These are phyloP conservation scores for Magnaporthiopsis poae DNA, from an alignment of 2,329 filamentous ascomycete species.

Conservation along the genomic window DNA sequence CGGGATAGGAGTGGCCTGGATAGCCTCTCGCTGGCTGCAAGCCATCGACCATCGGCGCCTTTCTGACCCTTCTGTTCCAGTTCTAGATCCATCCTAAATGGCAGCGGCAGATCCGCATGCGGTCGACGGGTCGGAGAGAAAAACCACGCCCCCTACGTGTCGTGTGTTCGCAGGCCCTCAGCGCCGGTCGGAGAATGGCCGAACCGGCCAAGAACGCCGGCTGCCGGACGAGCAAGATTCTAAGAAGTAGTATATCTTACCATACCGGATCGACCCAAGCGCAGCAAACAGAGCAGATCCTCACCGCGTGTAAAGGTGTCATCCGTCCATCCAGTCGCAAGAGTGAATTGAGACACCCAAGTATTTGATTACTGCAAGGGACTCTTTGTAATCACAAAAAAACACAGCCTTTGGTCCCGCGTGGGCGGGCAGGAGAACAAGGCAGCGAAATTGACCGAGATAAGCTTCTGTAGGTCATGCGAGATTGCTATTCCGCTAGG, in stretches of 20 bases:
- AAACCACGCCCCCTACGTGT: not conserved
- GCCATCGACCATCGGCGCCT: not conserved
- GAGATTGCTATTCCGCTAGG: constrained; percentile 3
- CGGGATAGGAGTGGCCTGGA: not conserved
- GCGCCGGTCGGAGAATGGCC: too few species aligned
- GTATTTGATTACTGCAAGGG: not conserved
- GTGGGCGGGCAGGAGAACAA: not conserved
- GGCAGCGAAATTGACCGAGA: constrained; percentile 3
- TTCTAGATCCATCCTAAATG: not conserved
- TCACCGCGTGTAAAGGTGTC: too few species aligned
- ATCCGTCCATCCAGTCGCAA: too few species aligned
- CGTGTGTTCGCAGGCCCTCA: too few species aligned
- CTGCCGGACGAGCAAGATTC: too few species aligned
- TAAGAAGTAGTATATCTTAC: too few species aligned
- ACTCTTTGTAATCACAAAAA: not conserved
- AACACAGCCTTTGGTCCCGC: not conserved
- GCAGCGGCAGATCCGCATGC: not conserved
- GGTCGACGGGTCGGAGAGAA: not conserved
- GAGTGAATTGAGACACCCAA: not conserved
- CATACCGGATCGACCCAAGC: too few species aligned
- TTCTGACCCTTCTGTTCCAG: not conserved
- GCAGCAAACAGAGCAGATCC: too few species aligned
- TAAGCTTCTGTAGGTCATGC: constrained; percentile 6
- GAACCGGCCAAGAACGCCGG: too few species aligned
- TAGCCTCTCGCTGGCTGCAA: not conserved